These are phyloP conservation scores for Sungouiozyma ichnusensis DNA, from an alignment of 805 yeast genomes.

Conservation along the genomic window DNA sequence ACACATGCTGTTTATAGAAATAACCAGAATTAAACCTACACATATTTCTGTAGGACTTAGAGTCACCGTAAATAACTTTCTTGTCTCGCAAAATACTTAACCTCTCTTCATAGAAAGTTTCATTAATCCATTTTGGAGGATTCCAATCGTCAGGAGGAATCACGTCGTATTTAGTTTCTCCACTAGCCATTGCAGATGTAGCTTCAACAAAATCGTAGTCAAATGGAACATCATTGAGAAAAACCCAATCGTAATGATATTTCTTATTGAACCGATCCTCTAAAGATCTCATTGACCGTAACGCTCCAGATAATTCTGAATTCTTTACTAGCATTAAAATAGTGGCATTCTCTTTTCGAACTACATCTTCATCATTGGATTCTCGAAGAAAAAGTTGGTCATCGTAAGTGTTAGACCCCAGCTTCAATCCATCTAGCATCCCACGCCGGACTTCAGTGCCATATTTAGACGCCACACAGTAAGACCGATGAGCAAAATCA, in stretches of 20 bases:
- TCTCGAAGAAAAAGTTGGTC: neutral
- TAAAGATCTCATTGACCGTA: conserved; percentile 62
- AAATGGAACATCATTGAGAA: conserved; percentile 65
- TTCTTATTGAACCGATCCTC: conserved; percentile 65
- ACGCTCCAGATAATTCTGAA: conserved; percentile 63
- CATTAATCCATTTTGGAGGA: conserved; percentile 60
- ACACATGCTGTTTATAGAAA: conserved; percentile 69
- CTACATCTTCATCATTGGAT: conserved; percentile 2
- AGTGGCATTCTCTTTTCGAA: conserved; percentile 51
- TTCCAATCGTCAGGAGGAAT: conserved; percentile 69
- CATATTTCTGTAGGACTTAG: conserved; percentile 78
- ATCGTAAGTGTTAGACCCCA: neutral
- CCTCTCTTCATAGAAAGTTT: conserved; percentile 39
- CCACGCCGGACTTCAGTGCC: neutral
- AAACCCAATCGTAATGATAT: conserved; percentile 68
- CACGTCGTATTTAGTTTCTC: conserved; percentile 55
- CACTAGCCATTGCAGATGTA: conserved; percentile 50
- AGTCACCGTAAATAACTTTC: conserved; percentile 53
- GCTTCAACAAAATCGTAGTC: conserved; percentile 49
- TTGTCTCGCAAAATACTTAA: conserved; percentile 35
- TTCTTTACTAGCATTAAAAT: conserved; percentile 81
- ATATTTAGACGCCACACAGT: neutral
- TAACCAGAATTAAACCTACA: conserved; percentile 89
- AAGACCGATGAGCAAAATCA: neutral
- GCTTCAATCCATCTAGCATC: neutral